phyloP scores from a whole-genome alignment of 768 basidiomycete species.

The Tubosaeta sp. region DNA sequence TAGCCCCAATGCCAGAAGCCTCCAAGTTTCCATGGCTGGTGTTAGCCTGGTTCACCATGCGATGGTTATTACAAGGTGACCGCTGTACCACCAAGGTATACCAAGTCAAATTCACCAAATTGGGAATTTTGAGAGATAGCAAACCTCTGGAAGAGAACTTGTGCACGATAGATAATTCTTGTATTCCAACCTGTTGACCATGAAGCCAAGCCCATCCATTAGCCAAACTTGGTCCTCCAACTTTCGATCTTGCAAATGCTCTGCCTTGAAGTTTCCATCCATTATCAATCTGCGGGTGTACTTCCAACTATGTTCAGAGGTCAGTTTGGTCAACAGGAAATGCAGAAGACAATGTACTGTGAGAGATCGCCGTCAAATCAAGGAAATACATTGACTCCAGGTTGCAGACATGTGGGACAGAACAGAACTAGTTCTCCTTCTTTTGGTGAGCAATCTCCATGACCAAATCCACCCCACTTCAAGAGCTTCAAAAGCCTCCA shows the following conservation, averaged over 20 bases:
- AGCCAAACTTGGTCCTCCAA: not conserved
- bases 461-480: constrained; percentile 16
- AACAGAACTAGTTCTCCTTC: constrained; percentile 3
- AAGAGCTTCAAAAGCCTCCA: constrained; percentile 18
- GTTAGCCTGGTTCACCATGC: not conserved
- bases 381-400: constrained; percentile 12
- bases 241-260: not conserved
- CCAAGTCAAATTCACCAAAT: no score
- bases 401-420: constrained; percentile 28
- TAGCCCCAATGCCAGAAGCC: not conserved
- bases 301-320: not conserved
- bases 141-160: not conserved
- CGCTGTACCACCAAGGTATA: not conserved
- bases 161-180: not conserved
- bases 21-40: not conserved
- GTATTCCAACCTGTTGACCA: not conserved
- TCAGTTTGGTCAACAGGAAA: no score
- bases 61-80: not conserved
- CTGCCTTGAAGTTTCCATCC: not conserved
- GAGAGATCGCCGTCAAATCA: no score
- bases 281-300: not conserved
- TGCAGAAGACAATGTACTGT: no score
- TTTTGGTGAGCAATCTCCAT: not conserved
- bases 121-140: no score
- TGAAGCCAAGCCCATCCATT: not conserved